Evolutionary conservation across 2,329 filamentous ascomycete species (phyloP).

Genomic region (Amauroascus niger): DNA sequence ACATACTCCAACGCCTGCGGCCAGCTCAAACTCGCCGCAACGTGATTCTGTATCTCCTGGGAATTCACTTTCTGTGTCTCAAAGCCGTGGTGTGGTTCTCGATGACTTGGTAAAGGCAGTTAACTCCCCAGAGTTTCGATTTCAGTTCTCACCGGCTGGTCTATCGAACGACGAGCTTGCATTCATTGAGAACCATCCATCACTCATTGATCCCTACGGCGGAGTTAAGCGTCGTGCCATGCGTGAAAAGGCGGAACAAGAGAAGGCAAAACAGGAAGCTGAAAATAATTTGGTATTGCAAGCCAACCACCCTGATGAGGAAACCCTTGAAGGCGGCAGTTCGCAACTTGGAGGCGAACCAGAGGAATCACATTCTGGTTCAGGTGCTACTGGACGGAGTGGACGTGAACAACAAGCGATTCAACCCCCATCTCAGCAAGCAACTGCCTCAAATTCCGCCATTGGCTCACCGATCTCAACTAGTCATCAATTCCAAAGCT

Average conservation of each 20-base stretch:
- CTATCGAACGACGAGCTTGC: slow-evolving; percentile 42
- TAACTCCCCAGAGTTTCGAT: slow-evolving; percentile 43
- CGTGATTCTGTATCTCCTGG: not conserved
- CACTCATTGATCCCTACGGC: slow-evolving; percentile 71
- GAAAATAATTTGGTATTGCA: slow-evolving; percentile 46
- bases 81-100: slow-evolving; percentile 25
- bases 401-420: slow-evolving; percentile 54
- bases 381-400: slow-evolving; percentile 36
- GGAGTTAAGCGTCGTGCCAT: slow-evolving; percentile 71
- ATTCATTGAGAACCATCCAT: slow-evolving; percentile 54
- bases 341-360: slow-evolving; percentile 86
- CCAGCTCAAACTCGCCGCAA: slow-evolving; percentile 8
- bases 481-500: slow-evolving; percentile 40
- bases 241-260: slow-evolving; percentile 60
- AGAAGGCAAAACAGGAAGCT: slow-evolving; percentile 45
- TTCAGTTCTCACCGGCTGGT: slow-evolving; percentile 43
- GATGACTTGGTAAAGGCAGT: slow-evolving; percentile 40
- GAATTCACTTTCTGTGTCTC: slow-evolving; percentile 19
- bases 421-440: slow-evolving; percentile 67
- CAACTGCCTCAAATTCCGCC: slow-evolving; percentile 36
- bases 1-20: slow-evolving; percentile 22
- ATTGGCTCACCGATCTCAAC: slow-evolving; percentile 36
- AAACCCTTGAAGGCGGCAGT: slow-evolving; percentile 72
- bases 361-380: slow-evolving; percentile 58
- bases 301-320: slow-evolving; percentile 51